Conservation (phyloP, 2,329 filamentous ascomycete genomes). For the Clonostachys chloroleuca region DNA sequence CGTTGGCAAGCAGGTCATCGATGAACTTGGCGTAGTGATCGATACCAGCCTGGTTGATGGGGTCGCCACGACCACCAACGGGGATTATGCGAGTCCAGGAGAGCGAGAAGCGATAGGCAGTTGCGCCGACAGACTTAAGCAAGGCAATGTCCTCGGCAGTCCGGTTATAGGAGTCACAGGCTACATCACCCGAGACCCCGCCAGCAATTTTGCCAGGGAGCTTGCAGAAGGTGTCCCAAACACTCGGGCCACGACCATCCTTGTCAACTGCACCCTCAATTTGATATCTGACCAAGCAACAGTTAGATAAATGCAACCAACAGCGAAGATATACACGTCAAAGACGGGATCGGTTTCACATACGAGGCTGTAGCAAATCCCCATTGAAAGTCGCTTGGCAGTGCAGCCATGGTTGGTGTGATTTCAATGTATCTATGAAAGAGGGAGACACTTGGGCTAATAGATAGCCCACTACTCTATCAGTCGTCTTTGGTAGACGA, state of each 20-base stretch:
- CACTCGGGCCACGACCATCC: conserved; percentile 76
- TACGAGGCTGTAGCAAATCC: conserved; percentile 76
- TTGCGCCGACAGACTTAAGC: conserved; percentile 68
- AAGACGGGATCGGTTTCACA: conserved; percentile 16
- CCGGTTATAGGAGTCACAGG: conserved; percentile 84
- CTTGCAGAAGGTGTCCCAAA: conserved; percentile 87
- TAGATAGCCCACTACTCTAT: no score
- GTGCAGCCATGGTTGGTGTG: conserved; percentile 34
- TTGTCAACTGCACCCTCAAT: conserved; percentile 73
- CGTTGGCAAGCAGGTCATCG: conserved; percentile 70
- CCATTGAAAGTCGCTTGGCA: conserved; percentile 71
- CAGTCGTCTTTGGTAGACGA: no score
- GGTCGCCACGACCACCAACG: conserved; percentile 76
- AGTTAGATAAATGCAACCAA: neutral
- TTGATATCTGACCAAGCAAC: conserved; percentile 62
- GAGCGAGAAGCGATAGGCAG: conserved; percentile 79
- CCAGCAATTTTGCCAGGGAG: conserved; percentile 80
- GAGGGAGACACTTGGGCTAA: no score
- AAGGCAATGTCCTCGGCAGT: conserved; percentile 73
- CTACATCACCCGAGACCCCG: conserved; percentile 67
- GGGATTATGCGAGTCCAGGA: conserved; percentile 85
- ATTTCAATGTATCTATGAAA: no score
- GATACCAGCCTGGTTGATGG: conserved; percentile 73
- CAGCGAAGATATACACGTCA: neutral
- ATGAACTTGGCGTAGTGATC: conserved; percentile 76